Evolutionary conservation across 228 moss, liverwort and hornwort genomes (phyloP), one percentile per base, ranked within the genome.

Genomic region (Sphagnum magellanicum): DNA sequence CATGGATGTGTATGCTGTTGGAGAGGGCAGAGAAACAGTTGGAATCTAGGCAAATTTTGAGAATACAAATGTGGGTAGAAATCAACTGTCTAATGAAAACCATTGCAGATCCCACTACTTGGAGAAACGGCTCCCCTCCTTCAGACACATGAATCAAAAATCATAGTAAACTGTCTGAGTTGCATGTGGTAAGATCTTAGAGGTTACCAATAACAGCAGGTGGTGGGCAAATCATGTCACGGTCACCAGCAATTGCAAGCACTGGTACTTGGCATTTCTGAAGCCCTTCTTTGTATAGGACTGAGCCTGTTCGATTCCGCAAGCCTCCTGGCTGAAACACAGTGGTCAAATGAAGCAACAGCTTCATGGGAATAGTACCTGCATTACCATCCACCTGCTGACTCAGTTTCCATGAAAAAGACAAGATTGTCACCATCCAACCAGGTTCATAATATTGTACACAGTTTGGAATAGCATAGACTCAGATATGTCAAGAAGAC

Each of bases 281-380:
- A 52, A 93, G 78, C 61, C 81, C 82, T 14, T 89, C 74, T 78
- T 89, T 93, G 80, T 93, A 93, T 11, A 78, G 77, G 8, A 89
- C 64, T 16, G 79, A 79, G 49, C 91, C 91, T 59, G 85, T 68
- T 60, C 93, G 81, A 68, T 81, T 91, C 67, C 79, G 79, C 78
- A 93, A 84, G 53, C 93, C 93, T 78, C 91, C 89, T 76, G 93
- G 85, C 71, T 81, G 79, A 67, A 93, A 93, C 48, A 85, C 91
- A 49, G 87, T 87, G 69, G 79, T 64, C 71, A 93, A 83, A 68
- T 93, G 93, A 67, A 89, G 72, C 77, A 93, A 78, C 58, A 93
- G 78, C 68, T 93, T 93, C 59, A 93, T 86, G 48, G 93, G 93
- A 76, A 91, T 74, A 2, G 89, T 93, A 75, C 91, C 93, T 93